Base-by-base conservation (phyloP, 345 rosid genomes). In the Bruguiera parviflora region DNA sequence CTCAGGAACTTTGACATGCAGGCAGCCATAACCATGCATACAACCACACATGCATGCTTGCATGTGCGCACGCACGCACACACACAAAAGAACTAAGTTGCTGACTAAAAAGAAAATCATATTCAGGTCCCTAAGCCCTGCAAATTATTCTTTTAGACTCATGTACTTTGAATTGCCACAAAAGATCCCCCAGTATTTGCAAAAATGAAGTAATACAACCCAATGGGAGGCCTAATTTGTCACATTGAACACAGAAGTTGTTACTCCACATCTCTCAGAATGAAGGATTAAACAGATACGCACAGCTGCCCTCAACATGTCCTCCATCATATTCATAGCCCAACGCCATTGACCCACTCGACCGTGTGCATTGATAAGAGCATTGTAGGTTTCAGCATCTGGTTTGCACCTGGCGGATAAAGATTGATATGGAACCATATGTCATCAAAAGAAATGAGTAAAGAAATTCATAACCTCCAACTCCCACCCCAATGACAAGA, bases 341-440 rank as follows among this genome's bases (percentile, higher is more conserved):
- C 98, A 93, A 35, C 96, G 96, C 97, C 96, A 91, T 61, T 93
- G 96, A 71, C 96, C 92, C 16, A 84, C 79, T 66, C 92, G 87
- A 68, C 97, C 98, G 80, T 93, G 98, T 21, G 92, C 96, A 75
- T 85, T 82, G 71, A 91, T 91, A 47, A 93, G 92, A 73, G 98
- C 97, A 78, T 91, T 83, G 74, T 88, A 93, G 53, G 96, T 93
- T 77, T 91, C 94, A 53, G 82, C 87, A 80, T 89, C 92, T 5
- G 98, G 97, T 75, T 91, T 91, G 79, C 98, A 93, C 81, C 98
- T 93, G 71, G 35, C 66, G 71, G 53, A 59, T 0, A 51, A 66
- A 73, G 27, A 55, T 21, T 16, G 66, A 51, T 21, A 53, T 29
- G 51, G n/a, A 72, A 65, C 55, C 64, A 64, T 62, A 64, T 25